phyloP scores from a whole-genome alignment of 1,139 yeast species.

The Hyphopichia burtonii region DNA sequence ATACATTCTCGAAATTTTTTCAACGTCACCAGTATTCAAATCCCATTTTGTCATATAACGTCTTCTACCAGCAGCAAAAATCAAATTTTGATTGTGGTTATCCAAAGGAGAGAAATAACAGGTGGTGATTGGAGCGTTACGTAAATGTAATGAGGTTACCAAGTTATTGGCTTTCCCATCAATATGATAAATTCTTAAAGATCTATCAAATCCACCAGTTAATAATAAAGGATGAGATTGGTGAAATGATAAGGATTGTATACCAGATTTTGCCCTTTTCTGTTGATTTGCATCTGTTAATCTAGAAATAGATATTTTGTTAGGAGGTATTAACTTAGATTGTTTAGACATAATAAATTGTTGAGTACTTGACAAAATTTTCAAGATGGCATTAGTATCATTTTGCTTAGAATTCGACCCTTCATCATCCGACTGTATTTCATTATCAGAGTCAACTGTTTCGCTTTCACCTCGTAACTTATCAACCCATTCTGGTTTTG shows the following conservation, averaged over 20 bases:
- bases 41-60: conserved; percentile 93
- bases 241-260: conserved; percentile 84
- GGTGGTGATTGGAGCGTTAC: conserved; percentile 76
- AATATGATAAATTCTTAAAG: conserved; percentile 81
- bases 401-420: conserved; percentile 35
- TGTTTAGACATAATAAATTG: conserved; percentile 51
- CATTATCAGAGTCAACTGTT: conserved; percentile 20
- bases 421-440: conserved; percentile 25
- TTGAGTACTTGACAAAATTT: conserved; percentile 58
- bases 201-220: conserved; percentile 91
- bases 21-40: conserved; percentile 68
- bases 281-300: conserved; percentile 82
- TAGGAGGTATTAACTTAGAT: conserved; percentile 65
- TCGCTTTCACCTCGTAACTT: conserved; percentile 26
- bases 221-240: conserved; percentile 78
- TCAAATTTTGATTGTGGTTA: conserved; percentile 46
- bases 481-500: conserved; percentile 86
- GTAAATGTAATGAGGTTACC: conserved; percentile 78
- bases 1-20: conserved; percentile 83
- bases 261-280: conserved; percentile 68
- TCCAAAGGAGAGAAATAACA: conserved; percentile 58
- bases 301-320: conserved; percentile 69
- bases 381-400: conserved; percentile 56
- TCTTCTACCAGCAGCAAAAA: conserved; percentile 90
- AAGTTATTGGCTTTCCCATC: conserved; percentile 86